These are phyloP conservation scores for Botrytis deweyae DNA, from an alignment of 2,329 filamentous ascomycete species.

Conservation along the genomic window DNA sequence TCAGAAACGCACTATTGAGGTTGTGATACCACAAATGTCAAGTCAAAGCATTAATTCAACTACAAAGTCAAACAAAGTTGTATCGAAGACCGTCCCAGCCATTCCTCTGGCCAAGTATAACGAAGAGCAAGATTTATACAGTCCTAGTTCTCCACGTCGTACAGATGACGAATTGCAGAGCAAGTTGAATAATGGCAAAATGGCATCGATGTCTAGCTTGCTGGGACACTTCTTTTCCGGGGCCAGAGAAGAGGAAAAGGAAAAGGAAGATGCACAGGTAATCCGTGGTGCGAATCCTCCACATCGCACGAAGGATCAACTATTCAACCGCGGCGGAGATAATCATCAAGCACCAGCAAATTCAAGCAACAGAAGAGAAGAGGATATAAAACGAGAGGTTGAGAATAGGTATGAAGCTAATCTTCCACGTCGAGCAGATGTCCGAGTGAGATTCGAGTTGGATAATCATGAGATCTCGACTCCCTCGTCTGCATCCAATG, in stretches of 20 bases:
- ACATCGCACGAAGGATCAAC: neutral
- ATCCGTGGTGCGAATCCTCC: accelerated
- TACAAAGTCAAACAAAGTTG: neutral
- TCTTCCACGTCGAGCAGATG: neutral
- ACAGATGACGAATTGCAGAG: neutral
- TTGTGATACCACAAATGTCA: neutral
- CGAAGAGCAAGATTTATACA: neutral
- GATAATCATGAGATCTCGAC: neutral
- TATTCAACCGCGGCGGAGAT: neutral
- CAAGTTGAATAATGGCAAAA: neutral
- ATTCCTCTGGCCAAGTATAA: neutral
- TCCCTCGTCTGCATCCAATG: neutral
- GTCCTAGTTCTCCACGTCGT: neutral
- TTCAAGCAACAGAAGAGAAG: neutral
- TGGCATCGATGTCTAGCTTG: neutral
- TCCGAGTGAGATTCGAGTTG: neutral
- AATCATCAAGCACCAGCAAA: neutral
- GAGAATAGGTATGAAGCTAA: neutral
- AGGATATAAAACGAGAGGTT: neutral
- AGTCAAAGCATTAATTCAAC: neutral
- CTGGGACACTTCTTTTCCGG: neutral
- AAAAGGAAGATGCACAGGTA: neutral
- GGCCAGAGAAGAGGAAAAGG: neutral
- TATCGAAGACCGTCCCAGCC: accelerated
- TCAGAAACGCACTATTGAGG: neutral